phyloP scores from a whole-genome alignment of 495 filamentous ascomycete species.

The Physcia stellaris region DNA sequence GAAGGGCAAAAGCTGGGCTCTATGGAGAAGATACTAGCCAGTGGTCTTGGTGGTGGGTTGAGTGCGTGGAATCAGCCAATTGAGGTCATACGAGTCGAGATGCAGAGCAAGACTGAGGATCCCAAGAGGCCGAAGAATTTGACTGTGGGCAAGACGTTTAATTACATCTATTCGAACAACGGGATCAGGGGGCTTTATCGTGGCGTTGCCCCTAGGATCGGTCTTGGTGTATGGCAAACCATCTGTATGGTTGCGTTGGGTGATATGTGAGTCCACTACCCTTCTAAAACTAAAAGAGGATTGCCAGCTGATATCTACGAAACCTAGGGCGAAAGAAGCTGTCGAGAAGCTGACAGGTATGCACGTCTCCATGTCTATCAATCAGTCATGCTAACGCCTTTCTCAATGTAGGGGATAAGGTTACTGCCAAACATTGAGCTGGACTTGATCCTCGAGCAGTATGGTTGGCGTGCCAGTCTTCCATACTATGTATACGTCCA shows the following conservation, averaged over 20 bases:
- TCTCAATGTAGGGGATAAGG: too few species aligned
- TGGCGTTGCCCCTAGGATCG: slow-evolving; percentile 86
- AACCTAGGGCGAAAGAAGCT: slow-evolving; percentile 78
- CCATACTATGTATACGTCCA: too few species aligned
- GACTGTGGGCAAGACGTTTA: slow-evolving; percentile 84
- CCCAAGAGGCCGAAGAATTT: slow-evolving; percentile 97
- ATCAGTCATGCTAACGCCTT: too few species aligned
- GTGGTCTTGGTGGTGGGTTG: slow-evolving; percentile 78
- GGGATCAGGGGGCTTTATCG: slow-evolving; percentile 90
- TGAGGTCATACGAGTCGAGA: slow-evolving; percentile 98
- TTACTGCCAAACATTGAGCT: slow-evolving; percentile 93
- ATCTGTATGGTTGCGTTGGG: slow-evolving; percentile 99
- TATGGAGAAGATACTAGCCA: slow-evolving; percentile 80
- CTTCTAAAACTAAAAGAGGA: slow-evolving; percentile 17
- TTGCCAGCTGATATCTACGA: slow-evolving; percentile 25
- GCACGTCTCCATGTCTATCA: too few species aligned
- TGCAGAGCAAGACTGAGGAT: slow-evolving; percentile 97
- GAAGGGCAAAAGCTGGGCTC: slow-evolving; percentile 60
- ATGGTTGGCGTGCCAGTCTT: too few species aligned
- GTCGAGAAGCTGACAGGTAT: slow-evolving; percentile 94
- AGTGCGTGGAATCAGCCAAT: slow-evolving; percentile 99
- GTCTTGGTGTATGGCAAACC: slow-evolving; percentile 95
- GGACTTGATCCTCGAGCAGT: too few species aligned
- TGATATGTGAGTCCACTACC: slow-evolving; percentile 66
- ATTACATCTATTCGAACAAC: slow-evolving; percentile 83